Percentiles rank a stretch among this genome's conserved stretches.
phyloP scores from a whole-genome alignment of 495 filamentous ascomycete species.

The Hypoxylon fuscum region DNA sequence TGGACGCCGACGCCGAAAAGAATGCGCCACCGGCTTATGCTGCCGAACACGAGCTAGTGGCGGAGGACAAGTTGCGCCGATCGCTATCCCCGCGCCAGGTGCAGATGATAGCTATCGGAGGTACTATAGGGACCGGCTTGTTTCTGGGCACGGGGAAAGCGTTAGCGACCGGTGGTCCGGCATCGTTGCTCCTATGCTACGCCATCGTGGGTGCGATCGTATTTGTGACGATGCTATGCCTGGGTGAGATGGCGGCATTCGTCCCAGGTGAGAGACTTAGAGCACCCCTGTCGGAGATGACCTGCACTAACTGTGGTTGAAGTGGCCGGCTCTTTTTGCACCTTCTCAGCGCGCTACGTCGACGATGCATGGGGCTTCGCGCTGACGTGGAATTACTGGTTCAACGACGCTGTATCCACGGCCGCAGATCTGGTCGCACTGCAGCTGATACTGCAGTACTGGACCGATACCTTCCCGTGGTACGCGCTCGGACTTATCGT shows the following conservation, averaged over 20 bases:
- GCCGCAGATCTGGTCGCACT: constrained; percentile 74
- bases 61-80: constrained; percentile 27
- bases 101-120: constrained; percentile 71
- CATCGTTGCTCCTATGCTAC: constrained; percentile 70
- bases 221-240: constrained; percentile 57
- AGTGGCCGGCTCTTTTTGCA: constrained; percentile 71
- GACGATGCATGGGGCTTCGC: constrained; percentile 72
- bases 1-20: constrained; percentile 38
- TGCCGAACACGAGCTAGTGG: constrained; percentile 19
- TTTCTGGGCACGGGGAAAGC: constrained; percentile 70
- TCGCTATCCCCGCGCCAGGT: constrained; percentile 58
- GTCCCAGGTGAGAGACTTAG: constrained; percentile 54
- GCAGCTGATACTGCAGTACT: constrained; percentile 71
- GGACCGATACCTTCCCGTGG: constrained; percentile 61
- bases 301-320: neutral
- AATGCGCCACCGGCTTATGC: constrained; percentile 11
- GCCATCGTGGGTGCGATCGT: constrained; percentile 67
- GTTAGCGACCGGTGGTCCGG: constrained; percentile 65
- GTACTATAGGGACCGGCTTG: constrained; percentile 73
- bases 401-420: constrained; percentile 62
- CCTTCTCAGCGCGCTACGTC: constrained; percentile 70
- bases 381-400: constrained; percentile 66
- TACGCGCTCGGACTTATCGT: constrained; percentile 72
- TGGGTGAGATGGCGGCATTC: constrained; percentile 71
- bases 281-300: neutral